Conservation (phyloP, 257 asterid genomes). For the Ophiorrhiza pumila region DNA sequence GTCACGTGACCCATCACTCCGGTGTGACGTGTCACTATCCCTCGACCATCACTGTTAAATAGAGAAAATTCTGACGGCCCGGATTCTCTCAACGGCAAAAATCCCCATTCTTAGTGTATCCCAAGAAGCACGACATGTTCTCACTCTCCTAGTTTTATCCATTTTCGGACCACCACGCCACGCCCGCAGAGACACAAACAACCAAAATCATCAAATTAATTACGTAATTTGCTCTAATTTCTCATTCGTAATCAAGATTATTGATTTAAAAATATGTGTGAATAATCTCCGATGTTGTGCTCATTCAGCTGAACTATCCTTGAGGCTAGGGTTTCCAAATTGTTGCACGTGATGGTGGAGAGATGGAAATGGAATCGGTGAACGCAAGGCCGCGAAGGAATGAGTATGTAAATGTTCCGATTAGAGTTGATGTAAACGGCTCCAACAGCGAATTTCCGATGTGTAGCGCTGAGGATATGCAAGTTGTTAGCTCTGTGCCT, state of each 20-base stretch:
- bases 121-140: not conserved
- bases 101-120: not conserved
- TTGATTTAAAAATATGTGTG: not conserved
- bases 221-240: not conserved
- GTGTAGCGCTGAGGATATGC: constrained; percentile 36
- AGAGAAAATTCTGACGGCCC: not conserved
- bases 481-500: constrained; percentile 20
- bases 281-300: not conserved
- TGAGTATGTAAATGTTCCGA: constrained; percentile 27
- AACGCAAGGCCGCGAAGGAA: constrained; percentile 13
- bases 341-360: constrained; percentile 5
- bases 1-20: constrained; percentile 4
- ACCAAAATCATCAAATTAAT: not conserved
- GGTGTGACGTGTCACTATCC: not conserved
- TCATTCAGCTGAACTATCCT: not conserved
- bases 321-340: constrained; percentile 6
- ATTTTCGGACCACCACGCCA: not conserved
- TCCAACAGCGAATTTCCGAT: constrained; percentile 41
- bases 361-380: constrained; percentile 18
- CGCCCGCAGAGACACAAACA: too few species aligned
- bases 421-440: constrained; percentile 40
- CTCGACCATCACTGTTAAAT: too few species aligned
- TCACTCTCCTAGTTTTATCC: not conserved
- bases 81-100: not conserved
- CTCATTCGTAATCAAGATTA: not conserved